These are phyloP conservation scores for Mortierella claussenii DNA, from an alignment of 192 early-diverging fungal species.

Conservation along the genomic window DNA sequence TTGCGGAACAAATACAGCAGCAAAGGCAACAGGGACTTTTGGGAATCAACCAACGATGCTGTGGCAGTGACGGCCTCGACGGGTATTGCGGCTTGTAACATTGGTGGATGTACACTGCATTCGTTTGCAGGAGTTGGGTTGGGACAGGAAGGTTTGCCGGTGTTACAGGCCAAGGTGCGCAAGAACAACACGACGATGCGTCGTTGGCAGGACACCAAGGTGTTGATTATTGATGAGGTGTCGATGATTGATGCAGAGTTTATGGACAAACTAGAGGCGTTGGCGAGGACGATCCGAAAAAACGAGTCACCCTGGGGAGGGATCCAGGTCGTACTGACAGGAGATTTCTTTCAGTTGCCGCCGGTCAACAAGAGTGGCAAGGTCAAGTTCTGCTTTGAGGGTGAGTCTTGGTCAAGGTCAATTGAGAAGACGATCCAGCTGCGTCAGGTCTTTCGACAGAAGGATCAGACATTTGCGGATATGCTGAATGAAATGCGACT, in stretches of 20 bases:
- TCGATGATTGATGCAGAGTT: constrained; percentile 82
- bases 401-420: constrained; percentile 62
- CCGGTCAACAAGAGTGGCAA: constrained; percentile 66
- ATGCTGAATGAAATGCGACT: constrained; percentile 90
- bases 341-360: constrained; percentile 87
- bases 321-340: constrained; percentile 74
- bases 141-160: constrained; percentile 52
- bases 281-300: constrained; percentile 65
- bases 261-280: constrained; percentile 77
- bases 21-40: constrained; percentile 56
- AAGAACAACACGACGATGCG: constrained; percentile 31
- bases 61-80: constrained; percentile 78
- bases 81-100: constrained; percentile 85
- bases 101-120: constrained; percentile 79
- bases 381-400: constrained; percentile 74
- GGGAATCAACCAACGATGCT: constrained; percentile 14
- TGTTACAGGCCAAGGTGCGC: constrained; percentile 39
- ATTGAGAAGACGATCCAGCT: constrained; percentile 72
- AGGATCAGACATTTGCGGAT: constrained; percentile 78
- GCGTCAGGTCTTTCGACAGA: constrained; percentile 86
- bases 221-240: constrained; percentile 83
- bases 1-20: constrained; percentile 59
- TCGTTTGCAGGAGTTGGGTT: constrained; percentile 77
- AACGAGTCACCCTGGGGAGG: constrained; percentile 73
- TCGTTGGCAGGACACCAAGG: constrained; percentile 70